Conservation (phyloP, 106 monocot genomes). For the Acorus calamus region DNA sequence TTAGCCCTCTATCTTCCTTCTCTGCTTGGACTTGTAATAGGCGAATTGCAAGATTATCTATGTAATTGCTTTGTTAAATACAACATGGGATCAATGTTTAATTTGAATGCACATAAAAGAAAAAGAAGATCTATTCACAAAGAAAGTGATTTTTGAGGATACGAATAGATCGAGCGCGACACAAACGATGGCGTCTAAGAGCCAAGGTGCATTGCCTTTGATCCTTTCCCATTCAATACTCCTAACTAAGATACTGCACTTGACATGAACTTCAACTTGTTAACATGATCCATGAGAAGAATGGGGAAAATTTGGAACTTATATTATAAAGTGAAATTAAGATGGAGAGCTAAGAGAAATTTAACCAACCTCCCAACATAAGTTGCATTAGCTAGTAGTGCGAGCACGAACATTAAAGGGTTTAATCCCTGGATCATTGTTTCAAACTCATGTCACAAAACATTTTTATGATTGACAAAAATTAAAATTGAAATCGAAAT, state of each 20-base stretch:
- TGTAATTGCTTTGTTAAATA: not conserved
- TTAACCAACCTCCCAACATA: constrained; percentile 50
- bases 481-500: no score
- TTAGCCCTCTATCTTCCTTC: not conserved
- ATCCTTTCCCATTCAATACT: constrained; percentile 49
- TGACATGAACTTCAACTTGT: not conserved
- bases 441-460: no score
- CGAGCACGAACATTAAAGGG: constrained; percentile 66
- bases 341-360: not conserved
- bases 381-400: constrained; percentile 54
- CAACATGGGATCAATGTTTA: no score
- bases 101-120: not conserved
- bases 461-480: no score
- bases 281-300: no score
- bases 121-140: not conserved
- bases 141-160: constrained; percentile 10
- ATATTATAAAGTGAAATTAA: not conserved
- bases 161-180: constrained; percentile 70
- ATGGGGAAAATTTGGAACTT: no score
- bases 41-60: constrained; percentile 52
- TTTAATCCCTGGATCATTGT: constrained; percentile 41
- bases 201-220: constrained; percentile 60
- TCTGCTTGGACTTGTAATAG: constrained; percentile 40
- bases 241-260: constrained; percentile 55
- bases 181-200: constrained; percentile 55